These are phyloP conservation scores for Arabis hirsuta DNA, from an alignment of 345 rosid species.

Conservation along the genomic window DNA sequence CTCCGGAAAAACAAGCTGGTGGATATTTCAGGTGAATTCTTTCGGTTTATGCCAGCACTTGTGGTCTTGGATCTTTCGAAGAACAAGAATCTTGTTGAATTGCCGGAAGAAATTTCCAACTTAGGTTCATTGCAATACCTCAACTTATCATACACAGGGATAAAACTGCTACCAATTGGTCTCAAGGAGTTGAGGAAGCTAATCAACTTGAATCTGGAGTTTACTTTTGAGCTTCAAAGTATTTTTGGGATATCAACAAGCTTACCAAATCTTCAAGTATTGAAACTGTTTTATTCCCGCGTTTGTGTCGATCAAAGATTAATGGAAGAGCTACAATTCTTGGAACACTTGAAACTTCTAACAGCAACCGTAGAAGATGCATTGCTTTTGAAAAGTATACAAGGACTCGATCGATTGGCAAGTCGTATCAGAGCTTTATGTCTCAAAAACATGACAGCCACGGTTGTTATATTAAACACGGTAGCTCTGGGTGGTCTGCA, in stretches of 20 bases:
- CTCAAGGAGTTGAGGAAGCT: neutral
- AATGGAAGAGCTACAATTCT: slow-evolving; percentile 12
- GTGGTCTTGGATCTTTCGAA: slow-evolving; percentile 43
- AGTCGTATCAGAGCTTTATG: too few relatives aligned
- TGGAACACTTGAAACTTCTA: slow-evolving; percentile 8
- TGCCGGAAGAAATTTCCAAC: slow-evolving; percentile 40
- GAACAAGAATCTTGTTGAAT: slow-evolving; percentile 9
- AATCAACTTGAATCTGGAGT: slow-evolving; percentile 10
- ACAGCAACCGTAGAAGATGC: neutral
- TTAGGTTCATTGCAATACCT: slow-evolving; percentile 20
- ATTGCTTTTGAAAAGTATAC: too few relatives aligned
- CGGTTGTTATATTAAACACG: too few relatives aligned
- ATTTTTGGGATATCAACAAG: neutral
- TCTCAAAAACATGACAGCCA: too few relatives aligned
- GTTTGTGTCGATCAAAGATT: neutral
- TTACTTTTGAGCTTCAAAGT: neutral
- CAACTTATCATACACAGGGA: slow-evolving; percentile 11
- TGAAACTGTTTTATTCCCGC: neutral
- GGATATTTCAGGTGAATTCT: slow-evolving; percentile 31
- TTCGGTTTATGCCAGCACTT: slow-evolving; percentile 43
- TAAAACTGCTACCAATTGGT: neutral
- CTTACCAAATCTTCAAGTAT: slow-evolving; percentile 15
- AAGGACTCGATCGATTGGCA: too few relatives aligned
- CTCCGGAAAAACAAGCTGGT: slow-evolving; percentile 11
- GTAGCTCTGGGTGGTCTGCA: too few relatives aligned